A percentile compares a stretch with the other conserved stretches of the same genome.
Conservation (phyloP, 441 rosid genomes). For the Francoa sonchifolia region DNA sequence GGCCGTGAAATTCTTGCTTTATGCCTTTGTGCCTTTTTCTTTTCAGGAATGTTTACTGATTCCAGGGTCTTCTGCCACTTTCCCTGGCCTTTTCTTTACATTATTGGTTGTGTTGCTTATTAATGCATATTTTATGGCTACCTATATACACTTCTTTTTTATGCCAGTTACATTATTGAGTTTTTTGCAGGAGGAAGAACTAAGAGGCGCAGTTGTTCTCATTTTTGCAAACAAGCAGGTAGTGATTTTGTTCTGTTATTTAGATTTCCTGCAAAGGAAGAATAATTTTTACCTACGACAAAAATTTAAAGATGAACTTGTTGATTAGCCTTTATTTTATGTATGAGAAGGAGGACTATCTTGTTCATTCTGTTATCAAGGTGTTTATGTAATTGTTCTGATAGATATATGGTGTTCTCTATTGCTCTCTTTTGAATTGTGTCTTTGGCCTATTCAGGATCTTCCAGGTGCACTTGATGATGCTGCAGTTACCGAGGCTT, state of each 20-base stretch:
- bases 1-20: too few relatives aligned
- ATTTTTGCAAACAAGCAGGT: conserved; percentile 93
- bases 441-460: conserved; percentile 16
- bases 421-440: background rate
- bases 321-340: background rate
- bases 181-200: conserved; percentile 58
- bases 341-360: background rate
- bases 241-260: too few relatives aligned
- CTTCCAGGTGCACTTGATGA: conserved; percentile 32
- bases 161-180: background rate
- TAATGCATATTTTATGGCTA: background rate
- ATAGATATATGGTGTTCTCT: background rate
- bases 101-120: too few relatives aligned
- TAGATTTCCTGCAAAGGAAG: too few relatives aligned
- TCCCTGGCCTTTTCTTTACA: too few relatives aligned
- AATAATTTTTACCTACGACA: too few relatives aligned
- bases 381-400: background rate
- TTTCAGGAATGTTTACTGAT: too few relatives aligned
- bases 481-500: conserved; percentile 31
- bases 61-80: too few relatives aligned
- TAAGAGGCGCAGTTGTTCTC: conserved; percentile 68
- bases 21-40: background rate
- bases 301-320: too few relatives aligned
- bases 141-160: background rate
- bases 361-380: background rate